Evolutionary conservation across 139 green algal genomes (phyloP).

Genomic region (Zygnema circumcarinatum): DNA sequence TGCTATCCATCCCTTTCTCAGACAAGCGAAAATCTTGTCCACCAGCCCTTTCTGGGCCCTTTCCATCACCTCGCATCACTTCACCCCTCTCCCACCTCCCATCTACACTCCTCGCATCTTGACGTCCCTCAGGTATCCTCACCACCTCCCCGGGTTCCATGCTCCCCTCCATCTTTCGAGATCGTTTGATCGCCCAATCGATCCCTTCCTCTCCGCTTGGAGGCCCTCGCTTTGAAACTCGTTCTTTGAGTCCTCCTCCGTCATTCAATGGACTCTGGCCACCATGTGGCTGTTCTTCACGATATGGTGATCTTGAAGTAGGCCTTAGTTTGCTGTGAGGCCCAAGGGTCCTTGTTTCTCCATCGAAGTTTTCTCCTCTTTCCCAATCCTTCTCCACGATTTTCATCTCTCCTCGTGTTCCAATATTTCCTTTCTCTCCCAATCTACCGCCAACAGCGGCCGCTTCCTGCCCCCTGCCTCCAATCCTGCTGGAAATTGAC

Average conservation of each 20-base stretch:
- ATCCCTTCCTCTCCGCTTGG: not conserved
- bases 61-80: not conserved
- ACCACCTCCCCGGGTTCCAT: not conserved
- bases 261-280: not conserved
- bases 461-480: not conserved
- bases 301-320: conserved; percentile 6
- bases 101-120: not conserved
- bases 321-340: not conserved
- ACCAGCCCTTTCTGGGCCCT: not conserved
- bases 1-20: not conserved
- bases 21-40: not conserved
- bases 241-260: not conserved
- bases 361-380: not conserved
- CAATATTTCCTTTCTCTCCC: not conserved
- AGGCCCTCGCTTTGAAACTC: not conserved
- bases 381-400: not conserved
- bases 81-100: not conserved
- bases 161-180: not conserved
- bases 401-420: not conserved
- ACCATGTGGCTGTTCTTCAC: not conserved
- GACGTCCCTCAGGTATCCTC: not conserved
- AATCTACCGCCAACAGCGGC: not conserved
- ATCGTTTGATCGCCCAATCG: not conserved
- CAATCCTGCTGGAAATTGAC: not conserved
- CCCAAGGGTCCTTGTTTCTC: not conserved